Percentiles rank a stretch among this genome's conserved stretches.
phyloP scores from a whole-genome alignment of 306 rosid genomes.

The Vachellia collinsii region DNA sequence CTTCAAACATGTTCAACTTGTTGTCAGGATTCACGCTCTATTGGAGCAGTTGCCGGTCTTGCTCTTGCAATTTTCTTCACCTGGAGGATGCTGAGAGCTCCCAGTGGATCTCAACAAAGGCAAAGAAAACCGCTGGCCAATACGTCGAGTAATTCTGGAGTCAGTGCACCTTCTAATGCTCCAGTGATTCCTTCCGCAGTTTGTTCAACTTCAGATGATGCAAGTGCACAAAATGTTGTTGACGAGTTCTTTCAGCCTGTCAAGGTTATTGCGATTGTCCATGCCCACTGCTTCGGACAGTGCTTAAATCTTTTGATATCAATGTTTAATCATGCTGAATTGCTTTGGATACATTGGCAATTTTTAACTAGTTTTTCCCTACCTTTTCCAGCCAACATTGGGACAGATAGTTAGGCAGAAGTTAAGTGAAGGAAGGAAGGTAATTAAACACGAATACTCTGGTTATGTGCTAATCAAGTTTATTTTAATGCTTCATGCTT shows the following conservation, averaged over 20 bases:
- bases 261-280: constrained; percentile 48
- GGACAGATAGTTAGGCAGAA: constrained; percentile 79
- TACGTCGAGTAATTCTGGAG: constrained; percentile 54
- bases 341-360: constrained; percentile 14
- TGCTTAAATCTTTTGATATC: not conserved
- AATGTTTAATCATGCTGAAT: not conserved
- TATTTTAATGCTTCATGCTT: not conserved
- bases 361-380: constrained; percentile 29
- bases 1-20: constrained; percentile 24
- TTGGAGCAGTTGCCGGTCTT: constrained; percentile 76
- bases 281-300: not conserved
- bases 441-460: constrained; percentile 34
- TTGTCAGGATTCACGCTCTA: constrained; percentile 63
- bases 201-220: constrained; percentile 48
- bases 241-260: constrained; percentile 73
- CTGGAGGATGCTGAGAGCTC: constrained; percentile 80
- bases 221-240: constrained; percentile 65
- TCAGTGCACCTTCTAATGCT: constrained; percentile 46
- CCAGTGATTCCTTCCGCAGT: constrained; percentile 38
- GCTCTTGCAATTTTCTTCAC: constrained; percentile 75
- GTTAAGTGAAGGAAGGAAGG: constrained; percentile 85
- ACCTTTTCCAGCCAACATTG: constrained; percentile 67
- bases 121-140: constrained; percentile 65
- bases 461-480: constrained; percentile 5
- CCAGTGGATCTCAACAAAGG: constrained; percentile 60